Evolutionary conservation across 2,329 filamentous ascomycete species (phyloP).

Genomic region (Sphaerulina musiva): DNA sequence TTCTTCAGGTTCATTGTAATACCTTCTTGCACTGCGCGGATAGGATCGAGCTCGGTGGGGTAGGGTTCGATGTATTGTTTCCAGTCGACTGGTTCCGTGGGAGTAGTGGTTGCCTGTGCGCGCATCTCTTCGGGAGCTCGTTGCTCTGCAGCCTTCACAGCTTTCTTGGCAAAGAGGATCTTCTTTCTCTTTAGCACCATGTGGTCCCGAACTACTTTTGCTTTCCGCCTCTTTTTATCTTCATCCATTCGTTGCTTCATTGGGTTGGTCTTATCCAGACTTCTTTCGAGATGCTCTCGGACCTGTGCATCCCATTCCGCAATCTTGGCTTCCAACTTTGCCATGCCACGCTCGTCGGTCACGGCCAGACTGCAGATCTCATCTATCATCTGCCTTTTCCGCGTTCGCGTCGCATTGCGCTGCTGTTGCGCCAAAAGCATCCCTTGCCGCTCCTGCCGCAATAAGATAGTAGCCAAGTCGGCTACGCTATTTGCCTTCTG

Average conservation of each 20-base stretch:
- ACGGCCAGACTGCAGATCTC: constrained; percentile 21
- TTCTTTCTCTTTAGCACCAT: constrained; percentile 4
- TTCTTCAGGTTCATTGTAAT: background rate
- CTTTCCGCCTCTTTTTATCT: constrained; percentile 1
- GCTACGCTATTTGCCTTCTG: constrained; percentile 59
- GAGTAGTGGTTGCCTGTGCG: background rate
- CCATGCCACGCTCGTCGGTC: constrained; percentile 14
- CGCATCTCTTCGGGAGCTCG: background rate
- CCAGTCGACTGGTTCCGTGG: constrained; percentile 2
- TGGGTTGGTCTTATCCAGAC: constrained; percentile 3
- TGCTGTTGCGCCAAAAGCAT: constrained; percentile 23
- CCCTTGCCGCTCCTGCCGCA: constrained; percentile 41
- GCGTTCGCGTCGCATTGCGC: constrained; percentile 1
- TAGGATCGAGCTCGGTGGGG: constrained; percentile 14
- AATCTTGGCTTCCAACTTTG: constrained; percentile 18
- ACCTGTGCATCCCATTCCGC: constrained; percentile 7
- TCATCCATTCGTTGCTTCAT: constrained; percentile 7
- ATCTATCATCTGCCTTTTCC: constrained; percentile 16
- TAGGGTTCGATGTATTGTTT: constrained; percentile 19
- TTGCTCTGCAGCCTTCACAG: constrained; percentile 14
- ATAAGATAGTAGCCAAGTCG: constrained; percentile 53
- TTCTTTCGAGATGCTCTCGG: constrained; percentile 4
- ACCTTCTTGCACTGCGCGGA: constrained; percentile 8
- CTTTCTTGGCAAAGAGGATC: constrained; percentile 20
- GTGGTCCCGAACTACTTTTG: background rate